Conservation (phyloP, 148 eudicot species). For the Fagopyrum tataricum region DNA sequence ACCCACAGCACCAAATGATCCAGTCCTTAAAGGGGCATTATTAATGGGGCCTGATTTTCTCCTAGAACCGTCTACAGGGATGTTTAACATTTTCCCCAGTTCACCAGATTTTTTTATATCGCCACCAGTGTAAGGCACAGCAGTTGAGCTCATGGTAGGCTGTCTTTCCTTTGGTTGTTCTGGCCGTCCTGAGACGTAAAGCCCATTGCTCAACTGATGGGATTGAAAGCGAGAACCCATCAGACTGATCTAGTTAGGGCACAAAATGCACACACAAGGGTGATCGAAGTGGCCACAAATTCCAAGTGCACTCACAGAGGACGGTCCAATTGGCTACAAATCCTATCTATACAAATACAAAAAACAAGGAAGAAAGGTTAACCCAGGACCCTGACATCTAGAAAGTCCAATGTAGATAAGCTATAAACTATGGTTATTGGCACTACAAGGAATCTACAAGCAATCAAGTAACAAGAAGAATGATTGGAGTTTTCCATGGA, state of each 20-base stretch:
- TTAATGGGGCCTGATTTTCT: slow-evolving; percentile 80
- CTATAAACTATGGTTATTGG: neutral
- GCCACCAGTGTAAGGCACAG: slow-evolving; percentile 94
- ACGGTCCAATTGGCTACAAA: neutral
- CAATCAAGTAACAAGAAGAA: neutral
- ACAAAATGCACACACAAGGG: neutral
- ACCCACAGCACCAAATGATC: slow-evolving; percentile 69
- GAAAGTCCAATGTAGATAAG: neutral
- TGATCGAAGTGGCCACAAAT: slow-evolving; percentile 7
- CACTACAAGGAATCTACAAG: neutral
- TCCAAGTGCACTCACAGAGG: neutral
- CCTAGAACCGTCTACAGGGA: slow-evolving; percentile 62
- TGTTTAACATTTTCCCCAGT: slow-evolving; percentile 91
- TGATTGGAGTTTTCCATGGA: neutral
- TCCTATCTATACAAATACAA: neutral
- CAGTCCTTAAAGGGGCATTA: slow-evolving; percentile 67
- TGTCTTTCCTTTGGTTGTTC: slow-evolving; percentile 92
- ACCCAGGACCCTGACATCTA: neutral
- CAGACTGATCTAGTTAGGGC: slow-evolving; percentile 14
- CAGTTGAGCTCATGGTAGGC: slow-evolving; percentile 86
- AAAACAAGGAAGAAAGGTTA: neutral
- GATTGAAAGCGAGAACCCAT: slow-evolving; percentile 92
- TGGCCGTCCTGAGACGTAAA: slow-evolving; percentile 83
- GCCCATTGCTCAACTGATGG: slow-evolving; percentile 90
- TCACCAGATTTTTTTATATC: slow-evolving; percentile 94